Evolutionary conservation across 1,284 basidiomycete species (phyloP).

Genomic region (Ceratobasidium papillatum): DNA sequence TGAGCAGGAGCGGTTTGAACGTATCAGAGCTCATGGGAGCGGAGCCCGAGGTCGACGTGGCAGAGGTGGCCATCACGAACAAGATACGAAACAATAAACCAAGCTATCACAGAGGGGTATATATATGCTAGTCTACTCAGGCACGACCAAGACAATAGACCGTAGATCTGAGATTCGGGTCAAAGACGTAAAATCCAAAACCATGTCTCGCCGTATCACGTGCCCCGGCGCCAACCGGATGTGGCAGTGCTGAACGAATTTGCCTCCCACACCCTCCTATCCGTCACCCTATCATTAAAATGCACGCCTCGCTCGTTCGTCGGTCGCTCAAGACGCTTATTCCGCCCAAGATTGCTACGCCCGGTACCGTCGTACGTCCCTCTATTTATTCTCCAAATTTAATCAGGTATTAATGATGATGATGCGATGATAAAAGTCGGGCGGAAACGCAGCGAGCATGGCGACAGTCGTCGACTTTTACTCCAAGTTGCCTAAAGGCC

Average conservation of each 20-base stretch:
- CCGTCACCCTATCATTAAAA: slow-evolving; percentile 50
- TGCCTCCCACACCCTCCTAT: slow-evolving; percentile 42
- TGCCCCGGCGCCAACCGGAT: slow-evolving; percentile 9
- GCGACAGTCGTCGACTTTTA: slow-evolving; percentile 91
- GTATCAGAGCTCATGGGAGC: slow-evolving; percentile 56
- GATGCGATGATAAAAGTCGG: slow-evolving; percentile 61
- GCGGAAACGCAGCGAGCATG: slow-evolving; percentile 82
- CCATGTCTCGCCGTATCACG: slow-evolving; percentile 1
- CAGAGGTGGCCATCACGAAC: neutral
- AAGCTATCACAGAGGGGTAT: neutral
- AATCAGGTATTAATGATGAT: slow-evolving; percentile 2
- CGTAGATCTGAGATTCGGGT: neutral
- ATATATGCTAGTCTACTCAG: slow-evolving; percentile 2
- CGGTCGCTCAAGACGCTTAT: slow-evolving; percentile 83
- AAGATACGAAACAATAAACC: neutral
- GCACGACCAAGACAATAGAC: neutral
- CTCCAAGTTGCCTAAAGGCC: slow-evolving; percentile 82
- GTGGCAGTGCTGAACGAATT: neutral
- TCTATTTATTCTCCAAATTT: neutral
- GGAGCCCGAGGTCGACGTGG: neutral
- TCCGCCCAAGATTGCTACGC: slow-evolving; percentile 95
- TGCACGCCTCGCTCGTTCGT: slow-evolving; percentile 85
- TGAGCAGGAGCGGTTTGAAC: slow-evolving; percentile 79
- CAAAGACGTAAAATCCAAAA: neutral
- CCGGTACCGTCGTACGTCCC: slow-evolving; percentile 78